phyloP scores from a whole-genome alignment of 2,329 filamentous ascomycete species.

The Aspergillus alliaceus region DNA sequence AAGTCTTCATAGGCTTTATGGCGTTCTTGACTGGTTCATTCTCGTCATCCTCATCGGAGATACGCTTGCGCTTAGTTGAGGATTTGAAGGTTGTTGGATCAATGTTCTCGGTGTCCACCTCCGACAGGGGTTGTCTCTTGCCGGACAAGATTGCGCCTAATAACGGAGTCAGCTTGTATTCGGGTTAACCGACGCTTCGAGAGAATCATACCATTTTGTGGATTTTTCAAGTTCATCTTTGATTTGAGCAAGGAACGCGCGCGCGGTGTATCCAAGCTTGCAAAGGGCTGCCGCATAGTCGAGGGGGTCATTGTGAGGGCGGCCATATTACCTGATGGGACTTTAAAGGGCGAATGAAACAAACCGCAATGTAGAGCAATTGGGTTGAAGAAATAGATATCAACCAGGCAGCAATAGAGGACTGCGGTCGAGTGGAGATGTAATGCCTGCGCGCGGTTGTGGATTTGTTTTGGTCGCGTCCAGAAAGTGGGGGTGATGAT shows the following conservation, averaged over 20 bases:
- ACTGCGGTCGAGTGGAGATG: background rate
- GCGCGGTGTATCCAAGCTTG: constrained; percentile 32
- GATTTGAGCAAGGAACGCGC: constrained; percentile 32
- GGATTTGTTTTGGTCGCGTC: constrained; percentile 21
- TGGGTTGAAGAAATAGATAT: background rate
- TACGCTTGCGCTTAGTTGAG: constrained; percentile 48
- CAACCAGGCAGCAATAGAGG: constrained; percentile 1
- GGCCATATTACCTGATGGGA: constrained; percentile 25
- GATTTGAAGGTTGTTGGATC: constrained; percentile 54
- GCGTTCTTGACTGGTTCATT: constrained; percentile 30
- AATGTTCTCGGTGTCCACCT: constrained; percentile 57
- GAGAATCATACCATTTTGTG: constrained; percentile 30
- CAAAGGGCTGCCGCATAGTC: constrained; percentile 35
- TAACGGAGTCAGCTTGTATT: constrained; percentile 4
- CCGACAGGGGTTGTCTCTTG: constrained; percentile 19
- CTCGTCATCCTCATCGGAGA: constrained; percentile 30
- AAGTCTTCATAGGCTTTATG: constrained; percentile 54
- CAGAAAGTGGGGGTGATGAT: constrained; percentile 23
- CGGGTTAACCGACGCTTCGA: background rate
- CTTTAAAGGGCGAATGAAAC: background rate
- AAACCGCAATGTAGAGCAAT: background rate
- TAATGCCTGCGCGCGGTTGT: constrained; percentile 3
- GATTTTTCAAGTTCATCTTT: constrained; percentile 34
- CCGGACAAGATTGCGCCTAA: constrained; percentile 15
- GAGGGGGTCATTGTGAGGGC: constrained; percentile 37